Percentiles rank a stretch among this genome's conserved stretches.
Conservation (phyloP, 2,329 filamentous ascomycete genomes). For the Paecilomyces formosus region DNA sequence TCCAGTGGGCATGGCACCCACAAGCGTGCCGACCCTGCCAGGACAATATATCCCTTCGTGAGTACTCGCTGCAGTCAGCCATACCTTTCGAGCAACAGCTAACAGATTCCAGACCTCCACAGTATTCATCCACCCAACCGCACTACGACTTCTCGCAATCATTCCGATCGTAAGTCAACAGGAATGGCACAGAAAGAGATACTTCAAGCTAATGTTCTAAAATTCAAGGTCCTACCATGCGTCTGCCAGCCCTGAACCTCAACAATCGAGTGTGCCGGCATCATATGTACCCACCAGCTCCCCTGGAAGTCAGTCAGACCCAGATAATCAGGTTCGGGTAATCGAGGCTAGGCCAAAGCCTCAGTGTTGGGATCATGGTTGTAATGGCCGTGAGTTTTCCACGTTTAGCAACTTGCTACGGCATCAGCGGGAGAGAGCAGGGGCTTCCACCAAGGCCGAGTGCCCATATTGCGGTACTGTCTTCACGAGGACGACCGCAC, state of each 20-base stretch:
- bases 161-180: slow-evolving; percentile 20
- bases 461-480: slow-evolving; percentile 90
- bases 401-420: slow-evolving; percentile 92
- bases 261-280: not conserved
- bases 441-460: slow-evolving; percentile 77
- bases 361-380: slow-evolving; percentile 95
- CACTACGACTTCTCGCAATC: slow-evolving; percentile 26
- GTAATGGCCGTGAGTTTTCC: slow-evolving; percentile 90
- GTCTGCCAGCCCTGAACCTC: slow-evolving; percentile 1
- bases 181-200: no score
- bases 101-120: slow-evolving; percentile 16
- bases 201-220: not conserved
- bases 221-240: slow-evolving; percentile 6
- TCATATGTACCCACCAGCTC: slow-evolving; percentile 21
- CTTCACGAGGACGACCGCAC: slow-evolving; percentile 80
- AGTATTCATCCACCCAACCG: slow-evolving; percentile 26
- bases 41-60: slow-evolving; percentile 18
- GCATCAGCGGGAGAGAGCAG: slow-evolving; percentile 91
- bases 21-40: slow-evolving; percentile 11
- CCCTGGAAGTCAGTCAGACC: slow-evolving; percentile 21
- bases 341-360: slow-evolving; percentile 79
- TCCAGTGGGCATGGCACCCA: slow-evolving; percentile 11
- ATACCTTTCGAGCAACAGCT: slow-evolving; percentile 1
- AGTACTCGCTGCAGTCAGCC: slow-evolving; percentile 6
- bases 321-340: slow-evolving; percentile 54